A percentile compares a stretch with the other conserved stretches of the same genome.
Evolutionary conservation across 2,329 filamentous ascomycete species (phyloP).

Genomic region (Berkeleyomyces basicola): DNA sequence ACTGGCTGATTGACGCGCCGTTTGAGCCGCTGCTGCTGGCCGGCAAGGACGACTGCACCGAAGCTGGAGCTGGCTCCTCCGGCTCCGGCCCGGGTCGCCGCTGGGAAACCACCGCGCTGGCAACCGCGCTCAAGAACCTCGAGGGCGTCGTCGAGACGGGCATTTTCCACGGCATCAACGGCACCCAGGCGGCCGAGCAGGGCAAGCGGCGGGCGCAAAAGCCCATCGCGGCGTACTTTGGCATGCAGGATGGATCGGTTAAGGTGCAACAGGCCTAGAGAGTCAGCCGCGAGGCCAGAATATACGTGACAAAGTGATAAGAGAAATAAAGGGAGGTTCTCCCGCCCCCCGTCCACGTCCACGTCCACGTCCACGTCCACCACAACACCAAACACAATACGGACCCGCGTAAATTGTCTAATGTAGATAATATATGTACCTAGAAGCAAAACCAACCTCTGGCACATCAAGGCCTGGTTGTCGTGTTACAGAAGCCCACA

Average conservation of each 20-base stretch:
- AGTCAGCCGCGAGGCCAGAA: neutral
- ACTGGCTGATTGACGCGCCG: slow-evolving; percentile 81
- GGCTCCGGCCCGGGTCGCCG: slow-evolving; percentile 20
- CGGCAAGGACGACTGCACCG: slow-evolving; percentile 26
- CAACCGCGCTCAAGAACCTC: slow-evolving; percentile 58
- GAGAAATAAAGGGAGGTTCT: too few relatives aligned
- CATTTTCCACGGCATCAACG: slow-evolving; percentile 71
- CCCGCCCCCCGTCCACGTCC: neutral
- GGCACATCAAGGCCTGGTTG: neutral
- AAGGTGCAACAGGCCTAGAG: slow-evolving; percentile 5
- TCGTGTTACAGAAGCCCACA: slow-evolving; percentile 12
- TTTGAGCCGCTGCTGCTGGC: slow-evolving; percentile 58
- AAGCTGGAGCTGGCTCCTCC: too few relatives aligned
- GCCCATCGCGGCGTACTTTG: slow-evolving; percentile 88
- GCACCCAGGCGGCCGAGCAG: slow-evolving; percentile 40
- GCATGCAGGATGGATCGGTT: slow-evolving; percentile 54
- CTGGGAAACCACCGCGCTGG: slow-evolving; percentile 40
- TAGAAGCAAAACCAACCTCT: slow-evolving; percentile 4
- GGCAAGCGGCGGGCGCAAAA: slow-evolving; percentile 62
- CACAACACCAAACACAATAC: neutral
- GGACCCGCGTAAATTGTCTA: neutral
- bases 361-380: neutral
- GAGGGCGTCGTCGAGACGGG: slow-evolving; percentile 77
- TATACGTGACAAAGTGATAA: neutral
- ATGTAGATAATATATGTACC: slow-evolving; percentile 12